phyloP scores from a whole-genome alignment of 2,329 filamentous ascomycete genomes.

The Penicillium sp. region DNA sequence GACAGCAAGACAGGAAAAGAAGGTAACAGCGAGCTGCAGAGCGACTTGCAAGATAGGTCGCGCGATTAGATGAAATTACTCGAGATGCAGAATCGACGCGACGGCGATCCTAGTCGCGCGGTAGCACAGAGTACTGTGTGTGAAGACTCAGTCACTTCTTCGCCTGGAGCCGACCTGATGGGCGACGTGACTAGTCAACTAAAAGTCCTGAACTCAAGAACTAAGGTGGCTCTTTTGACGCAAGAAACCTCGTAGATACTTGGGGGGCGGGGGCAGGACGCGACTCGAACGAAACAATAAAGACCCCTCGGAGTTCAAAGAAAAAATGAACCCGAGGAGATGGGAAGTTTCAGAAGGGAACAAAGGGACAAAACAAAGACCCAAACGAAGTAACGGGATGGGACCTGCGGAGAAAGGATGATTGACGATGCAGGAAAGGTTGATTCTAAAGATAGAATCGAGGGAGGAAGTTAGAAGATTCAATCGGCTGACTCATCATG shows the following conservation, averaged over 20 bases:
- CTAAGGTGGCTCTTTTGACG: background rate
- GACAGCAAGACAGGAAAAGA: background rate
- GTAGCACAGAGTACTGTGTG: background rate
- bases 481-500: conserved; percentile 7
- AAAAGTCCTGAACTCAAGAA: background rate
- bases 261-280: conserved; percentile 7
- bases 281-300: conserved; percentile 10
- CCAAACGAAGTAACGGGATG: conserved; percentile 12
- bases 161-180: background rate
- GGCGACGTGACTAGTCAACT: conserved; percentile 1
- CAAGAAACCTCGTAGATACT: conserved; percentile 5
- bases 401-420: conserved; percentile 11
- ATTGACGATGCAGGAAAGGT: conserved; percentile 28
- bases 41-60: conserved; percentile 2
- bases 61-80: conserved; percentile 1
- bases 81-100: conserved; percentile 6
- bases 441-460: conserved; percentile 31
- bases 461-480: conserved; percentile 9
- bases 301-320: conserved; percentile 5
- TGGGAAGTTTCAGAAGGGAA: background rate
- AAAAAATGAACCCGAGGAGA: conserved; percentile 8
- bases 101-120: conserved; percentile 2
- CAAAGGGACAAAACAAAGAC: conserved; percentile 5
- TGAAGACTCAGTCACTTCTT: background rate
- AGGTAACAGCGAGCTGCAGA: background rate